Base-by-base conservation (phyloP, 2,329 filamentous ascomycete genomes). In the Beauveria caledonica region DNA sequence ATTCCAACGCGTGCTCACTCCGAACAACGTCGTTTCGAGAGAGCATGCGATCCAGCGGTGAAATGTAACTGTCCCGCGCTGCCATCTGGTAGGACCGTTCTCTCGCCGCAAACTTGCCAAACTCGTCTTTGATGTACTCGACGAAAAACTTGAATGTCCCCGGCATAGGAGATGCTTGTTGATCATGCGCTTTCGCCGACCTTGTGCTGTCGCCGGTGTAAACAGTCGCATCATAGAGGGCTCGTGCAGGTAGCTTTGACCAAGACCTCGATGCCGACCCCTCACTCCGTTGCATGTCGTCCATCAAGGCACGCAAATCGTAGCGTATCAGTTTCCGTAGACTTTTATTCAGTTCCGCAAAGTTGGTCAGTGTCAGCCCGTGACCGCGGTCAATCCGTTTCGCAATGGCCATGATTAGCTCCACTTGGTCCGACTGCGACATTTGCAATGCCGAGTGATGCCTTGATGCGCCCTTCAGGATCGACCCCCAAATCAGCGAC, bases 1-100 rank as follows among this genome's bases (percentile, higher is more conserved):
- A 88, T 2, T 76, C 74, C 65, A 88, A 83, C 1, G 67, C 71
- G 15, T 73, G 64, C 84, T 68, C 65, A 6, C 69, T 71, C 60
- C 67, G 64, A 44, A 73, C 68, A 2, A 69, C 68, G 60, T 76
- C 74, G 56, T 62, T 65, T 8, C 74, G 67, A 29, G 66, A 66
- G 45, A 66, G 65, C 68, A 75, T 70, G 10, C 66, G 64, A 10
- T 74, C 73, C n/a, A 74, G 64, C 7, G 66, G 64, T 11, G 69
- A 63, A n/a, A 73, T 60, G 7, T 67, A 61, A n/a, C 63, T 62
- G 4, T 48, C 46, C 3, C 63, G 62, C 36, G 69, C 46, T 6
- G 66, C 55, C 11, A 53, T 45, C 49, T 66, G 64, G 54, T 55
- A 54, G 6, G 15, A 39, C 15, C 7, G 15, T 48, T 62, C 61